These are phyloP conservation scores for Polyrhizophydium stewartii DNA, from an alignment of 371 early-diverging fungal species.

Conservation along the genomic window DNA sequence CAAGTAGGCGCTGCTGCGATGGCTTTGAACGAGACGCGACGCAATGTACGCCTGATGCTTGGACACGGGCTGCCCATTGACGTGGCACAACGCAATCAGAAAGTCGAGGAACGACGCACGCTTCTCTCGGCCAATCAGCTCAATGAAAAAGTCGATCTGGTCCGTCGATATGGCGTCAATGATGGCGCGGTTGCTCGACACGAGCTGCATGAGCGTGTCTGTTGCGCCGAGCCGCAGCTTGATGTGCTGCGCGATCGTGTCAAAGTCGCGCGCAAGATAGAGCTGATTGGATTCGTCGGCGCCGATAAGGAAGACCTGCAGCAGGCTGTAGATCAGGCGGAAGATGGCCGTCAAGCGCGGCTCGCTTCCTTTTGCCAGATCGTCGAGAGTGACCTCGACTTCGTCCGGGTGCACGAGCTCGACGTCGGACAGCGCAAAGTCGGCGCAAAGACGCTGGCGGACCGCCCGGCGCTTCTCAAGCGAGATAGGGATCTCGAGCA, in stretches of 20 bases:
- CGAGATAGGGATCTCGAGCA: constrained; percentile 45
- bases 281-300: constrained; percentile 25
- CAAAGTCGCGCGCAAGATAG: constrained; percentile 27
- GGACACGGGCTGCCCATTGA: constrained; percentile 21
- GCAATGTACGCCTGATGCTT: constrained; percentile 24
- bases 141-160: constrained; percentile 25
- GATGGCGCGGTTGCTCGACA: constrained; percentile 22
- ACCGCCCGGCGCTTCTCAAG: constrained; percentile 11
- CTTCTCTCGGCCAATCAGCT: constrained; percentile 12
- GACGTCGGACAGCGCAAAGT: background rate
- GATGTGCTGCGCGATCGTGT: constrained; percentile 21
- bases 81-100: constrained; percentile 29
- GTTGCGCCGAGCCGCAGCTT: constrained; percentile 28
- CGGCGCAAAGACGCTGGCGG: constrained; percentile 2
- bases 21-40: background rate
- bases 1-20: background rate
- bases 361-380: constrained; percentile 2
- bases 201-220: constrained; percentile 30
- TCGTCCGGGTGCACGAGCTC: constrained; percentile 2
- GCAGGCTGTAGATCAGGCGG: constrained; percentile 19
- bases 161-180: constrained; percentile 17
- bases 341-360: constrained; percentile 11
- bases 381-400: constrained; percentile 4
- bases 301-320: constrained; percentile 26
- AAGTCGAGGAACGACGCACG: constrained; percentile 27